Evolutionary conservation across 768 basidiomycete species (phyloP).

Genomic region (Mycena floridula): DNA sequence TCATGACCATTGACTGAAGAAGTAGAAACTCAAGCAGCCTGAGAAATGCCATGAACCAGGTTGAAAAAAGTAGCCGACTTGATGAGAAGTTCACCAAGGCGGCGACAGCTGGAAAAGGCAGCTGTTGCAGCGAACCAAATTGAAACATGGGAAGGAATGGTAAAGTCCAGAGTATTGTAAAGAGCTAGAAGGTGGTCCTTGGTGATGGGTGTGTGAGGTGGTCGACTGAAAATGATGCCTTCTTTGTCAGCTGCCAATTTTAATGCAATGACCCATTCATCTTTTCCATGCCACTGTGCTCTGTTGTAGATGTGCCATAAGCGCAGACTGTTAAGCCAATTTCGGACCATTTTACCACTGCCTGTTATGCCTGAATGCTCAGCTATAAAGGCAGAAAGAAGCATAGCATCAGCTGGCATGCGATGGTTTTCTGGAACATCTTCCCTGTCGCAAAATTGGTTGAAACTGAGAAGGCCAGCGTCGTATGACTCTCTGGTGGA

Average conservation of each 20-base stretch:
- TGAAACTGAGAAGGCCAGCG: conserved; percentile 17
- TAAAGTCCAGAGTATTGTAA: neutral
- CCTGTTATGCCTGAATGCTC: neutral
- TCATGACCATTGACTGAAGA: too few relatives aligned
- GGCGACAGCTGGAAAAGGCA: conserved; percentile 4
- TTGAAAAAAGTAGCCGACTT: too few relatives aligned
- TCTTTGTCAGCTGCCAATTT: conserved; percentile 2
- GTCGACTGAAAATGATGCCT: neutral
- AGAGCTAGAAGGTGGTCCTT: conserved; percentile 1
- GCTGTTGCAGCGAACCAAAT: conserved; percentile 1
- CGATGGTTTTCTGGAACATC: neutral
- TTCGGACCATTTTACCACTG: neutral
- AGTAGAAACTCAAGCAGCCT: too few relatives aligned
- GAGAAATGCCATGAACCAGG: too few relatives aligned
- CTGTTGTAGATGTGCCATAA: conserved; percentile 3
- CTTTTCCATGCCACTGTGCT: conserved; percentile 4
- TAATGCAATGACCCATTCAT: neutral
- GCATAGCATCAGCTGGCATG: neutral
- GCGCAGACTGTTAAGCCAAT: too few relatives aligned
- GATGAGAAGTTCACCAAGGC: conserved; percentile 3
- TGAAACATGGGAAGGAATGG: neutral
- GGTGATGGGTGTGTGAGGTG: conserved; percentile 3
- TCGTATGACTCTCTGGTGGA: conserved; percentile 14
- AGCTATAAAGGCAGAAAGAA: conserved; percentile 8
- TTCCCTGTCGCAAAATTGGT: conserved; percentile 6